Percentiles rank a stretch among this genome's conserved stretches.
Evolutionary conservation across 177 flowering plant genomes (phyloP).

Genomic region (Tripterygium wilfordii): DNA sequence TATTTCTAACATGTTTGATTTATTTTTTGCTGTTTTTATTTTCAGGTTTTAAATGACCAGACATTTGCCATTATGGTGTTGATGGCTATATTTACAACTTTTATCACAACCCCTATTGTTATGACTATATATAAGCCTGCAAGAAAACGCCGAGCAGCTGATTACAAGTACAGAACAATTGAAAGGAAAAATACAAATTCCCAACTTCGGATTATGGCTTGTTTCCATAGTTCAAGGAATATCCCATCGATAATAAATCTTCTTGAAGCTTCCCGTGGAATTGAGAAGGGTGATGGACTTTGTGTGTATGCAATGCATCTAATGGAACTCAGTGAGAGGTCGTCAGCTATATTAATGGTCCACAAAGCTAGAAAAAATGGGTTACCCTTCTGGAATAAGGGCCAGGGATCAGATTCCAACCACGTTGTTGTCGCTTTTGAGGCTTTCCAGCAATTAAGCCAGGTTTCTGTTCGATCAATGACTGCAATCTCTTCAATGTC

Average conservation of each 20-base stretch:
- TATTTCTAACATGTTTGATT: not conserved
- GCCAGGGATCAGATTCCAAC: constrained; percentile 11
- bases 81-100: constrained; percentile 44
- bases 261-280: constrained; percentile 39
- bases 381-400: constrained; percentile 38
- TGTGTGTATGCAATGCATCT: constrained; percentile 45
- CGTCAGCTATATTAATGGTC: constrained; percentile 39
- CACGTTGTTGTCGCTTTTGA: constrained; percentile 43
- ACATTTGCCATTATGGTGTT: constrained; percentile 20
- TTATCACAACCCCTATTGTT: constrained; percentile 40
- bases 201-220: constrained; percentile 26
- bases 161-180: constrained; percentile 29
- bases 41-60: constrained; percentile 30
- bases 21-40: not conserved
- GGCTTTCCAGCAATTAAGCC: constrained; percentile 27
- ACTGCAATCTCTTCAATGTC: constrained; percentile 32
- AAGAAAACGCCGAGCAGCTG: not conserved
- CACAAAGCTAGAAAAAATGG: constrained; percentile 43
- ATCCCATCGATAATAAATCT: constrained; percentile 35
- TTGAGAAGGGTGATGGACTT: constrained; percentile 20
- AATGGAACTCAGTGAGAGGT: constrained; percentile 43
- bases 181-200: constrained; percentile 13
- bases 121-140: constrained; percentile 40
- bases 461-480: constrained; percentile 30
- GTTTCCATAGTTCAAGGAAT: constrained; percentile 32